Base-by-base conservation (phyloP, 768 basidiomycete genomes). In the Kwoniella pini region DNA sequence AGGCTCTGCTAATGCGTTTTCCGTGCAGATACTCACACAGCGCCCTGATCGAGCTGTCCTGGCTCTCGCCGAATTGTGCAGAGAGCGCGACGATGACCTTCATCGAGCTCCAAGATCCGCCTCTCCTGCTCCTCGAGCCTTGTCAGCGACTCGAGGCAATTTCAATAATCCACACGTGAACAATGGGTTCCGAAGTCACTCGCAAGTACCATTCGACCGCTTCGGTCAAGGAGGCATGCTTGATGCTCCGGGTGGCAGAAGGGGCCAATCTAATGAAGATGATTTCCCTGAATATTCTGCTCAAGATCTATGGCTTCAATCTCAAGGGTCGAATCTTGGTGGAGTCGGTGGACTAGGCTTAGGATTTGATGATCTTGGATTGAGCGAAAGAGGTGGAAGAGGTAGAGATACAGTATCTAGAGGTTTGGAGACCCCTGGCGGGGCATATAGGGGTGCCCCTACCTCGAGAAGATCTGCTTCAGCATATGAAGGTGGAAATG, bases 11-110 rank as follows among this genome's bases (percentile, higher is more conserved):
- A 13, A 31, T 13, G n/a, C 7, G 31, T 22, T 11, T 5, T 19
- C 62, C 33, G 13, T 13, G 13, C 84, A 92, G 56, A 90, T 98
- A 57, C 82, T 99, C 31, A 83, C 86, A 11, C 81, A 83, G 64
- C 87, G 88, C 28, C 91, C 90, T 1, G 88, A 89, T 55, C 86
- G 90, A 49, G 90, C 89, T 7, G 85, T 89, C 30, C 79, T 88
- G 19, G 89, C 90, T 4, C 82, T 98, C 17, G 86, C 92, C 1
- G 88, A 93, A 67, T 85, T 99, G 12, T 96, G 94, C 70, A 90
- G 92, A 71, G 94, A 97, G 77, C 87, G 91, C 22, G 86, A 86
- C 44, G 79, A 81, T 39, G 79, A 79, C 56, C 74, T 81, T n/a
- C 71, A 77, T 24, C 70, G 75, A 19, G 79, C 78, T 7, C 77